Evolutionary conservation across 306 rosid species (phyloP).

Genomic region (Quercus aquifolioides): DNA sequence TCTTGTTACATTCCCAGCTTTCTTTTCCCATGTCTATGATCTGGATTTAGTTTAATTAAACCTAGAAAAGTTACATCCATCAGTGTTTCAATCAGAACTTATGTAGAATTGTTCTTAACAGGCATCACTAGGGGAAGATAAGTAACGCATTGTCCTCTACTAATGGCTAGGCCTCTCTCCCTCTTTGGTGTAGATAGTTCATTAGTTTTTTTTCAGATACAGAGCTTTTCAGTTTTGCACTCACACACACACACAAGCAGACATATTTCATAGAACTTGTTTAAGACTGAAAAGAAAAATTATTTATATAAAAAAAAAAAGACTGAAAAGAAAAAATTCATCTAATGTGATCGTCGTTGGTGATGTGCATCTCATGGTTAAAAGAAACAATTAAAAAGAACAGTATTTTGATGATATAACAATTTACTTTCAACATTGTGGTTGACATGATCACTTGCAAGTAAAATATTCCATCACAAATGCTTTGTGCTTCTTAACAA

Average conservation of each 20-base stretch:
- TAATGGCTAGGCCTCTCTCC: background rate
- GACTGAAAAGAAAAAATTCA: background rate
- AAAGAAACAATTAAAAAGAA: background rate
- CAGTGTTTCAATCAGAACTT: background rate
- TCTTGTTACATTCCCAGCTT: background rate
- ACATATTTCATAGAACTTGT: background rate
- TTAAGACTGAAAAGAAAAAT: background rate
- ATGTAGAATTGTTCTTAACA: background rate
- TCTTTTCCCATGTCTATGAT: background rate
- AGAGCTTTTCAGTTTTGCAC: background rate
- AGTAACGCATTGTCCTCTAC: background rate
- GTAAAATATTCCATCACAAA: background rate
- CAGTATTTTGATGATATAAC: background rate
- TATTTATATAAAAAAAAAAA: background rate
- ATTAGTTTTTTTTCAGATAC: background rate
- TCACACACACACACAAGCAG: background rate
- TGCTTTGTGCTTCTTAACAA: background rate
- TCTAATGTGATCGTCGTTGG: background rate
- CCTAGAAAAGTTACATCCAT: background rate
- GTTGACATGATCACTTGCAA: background rate
- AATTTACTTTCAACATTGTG: background rate
- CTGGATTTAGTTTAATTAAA: background rate
- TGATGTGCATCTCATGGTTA: background rate
- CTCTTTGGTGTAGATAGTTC: background rate
- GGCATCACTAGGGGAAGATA: background rate